Evolutionary conservation across 371 early-diverging fungal genomes (phyloP).

Genomic region (Capillidium rhysosporum): DNA sequence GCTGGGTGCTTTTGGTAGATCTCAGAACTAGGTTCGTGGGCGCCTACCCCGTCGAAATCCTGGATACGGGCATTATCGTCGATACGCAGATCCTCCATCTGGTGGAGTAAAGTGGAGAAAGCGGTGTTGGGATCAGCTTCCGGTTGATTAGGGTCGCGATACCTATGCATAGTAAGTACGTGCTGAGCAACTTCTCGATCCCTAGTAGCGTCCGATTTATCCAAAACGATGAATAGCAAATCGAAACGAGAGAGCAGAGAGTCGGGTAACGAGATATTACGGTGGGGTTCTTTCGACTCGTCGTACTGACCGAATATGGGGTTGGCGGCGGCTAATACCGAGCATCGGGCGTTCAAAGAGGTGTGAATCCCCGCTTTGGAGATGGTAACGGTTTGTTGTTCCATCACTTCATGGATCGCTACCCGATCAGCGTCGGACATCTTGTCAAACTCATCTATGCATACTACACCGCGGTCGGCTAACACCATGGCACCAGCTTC

Average conservation of each 20-base stretch:
- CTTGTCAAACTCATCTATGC: conserved; percentile 99
- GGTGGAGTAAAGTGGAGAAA: neutral
- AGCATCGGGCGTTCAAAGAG: conserved; percentile 95
- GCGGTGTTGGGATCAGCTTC: no score
- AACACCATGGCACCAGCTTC: conserved; percentile 99
- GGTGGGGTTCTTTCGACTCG: conserved; percentile 49
- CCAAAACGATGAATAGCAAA: conserved; percentile 92
- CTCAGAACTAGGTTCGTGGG: conserved; percentile 21
- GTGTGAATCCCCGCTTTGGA: conserved; percentile 98
- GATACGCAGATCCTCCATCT: conserved; percentile 9
- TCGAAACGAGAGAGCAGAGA: conserved; percentile 98
- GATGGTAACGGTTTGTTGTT: conserved; percentile 97
- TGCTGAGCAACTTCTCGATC: conserved; percentile 82
- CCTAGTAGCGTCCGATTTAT: conserved; percentile 60
- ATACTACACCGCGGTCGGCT: conserved; percentile 96
- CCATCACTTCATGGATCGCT: conserved; percentile 99
- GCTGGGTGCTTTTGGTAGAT: conserved; percentile 26
- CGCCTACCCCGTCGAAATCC: conserved; percentile 46
- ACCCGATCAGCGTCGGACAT: conserved; percentile 98
- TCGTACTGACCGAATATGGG: conserved; percentile 91
- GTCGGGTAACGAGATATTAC: conserved; percentile 97
- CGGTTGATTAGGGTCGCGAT: conserved; percentile 47
- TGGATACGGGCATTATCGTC: conserved; percentile 8
- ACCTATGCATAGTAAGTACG: conserved; percentile 84
- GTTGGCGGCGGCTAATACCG: conserved; percentile 98